Evolutionary conservation across 2,329 filamentous ascomycete species (phyloP).

Genomic region (Didymella arachidicola): DNA sequence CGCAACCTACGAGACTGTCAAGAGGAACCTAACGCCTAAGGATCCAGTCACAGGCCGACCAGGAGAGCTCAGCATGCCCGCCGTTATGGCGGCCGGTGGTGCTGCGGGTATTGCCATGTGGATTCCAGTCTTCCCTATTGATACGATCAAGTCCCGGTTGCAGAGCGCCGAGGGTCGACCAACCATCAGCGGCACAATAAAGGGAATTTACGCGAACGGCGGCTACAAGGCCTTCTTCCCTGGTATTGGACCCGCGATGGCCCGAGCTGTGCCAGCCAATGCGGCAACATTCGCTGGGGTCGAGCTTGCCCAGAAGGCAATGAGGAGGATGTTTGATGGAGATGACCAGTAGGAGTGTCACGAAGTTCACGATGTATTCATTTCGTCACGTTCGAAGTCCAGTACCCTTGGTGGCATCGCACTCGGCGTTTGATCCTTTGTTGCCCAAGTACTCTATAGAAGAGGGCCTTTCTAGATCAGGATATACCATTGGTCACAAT

Average conservation of each 20-base stretch:
- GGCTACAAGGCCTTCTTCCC: constrained; percentile 96
- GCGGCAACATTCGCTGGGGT: constrained; percentile 92
- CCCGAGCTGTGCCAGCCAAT: constrained; percentile 93
- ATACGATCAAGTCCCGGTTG: constrained; percentile 92
- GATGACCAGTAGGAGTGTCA: constrained; percentile 38
- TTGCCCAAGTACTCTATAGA: constrained; percentile 21
- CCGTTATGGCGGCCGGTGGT: constrained; percentile 85
- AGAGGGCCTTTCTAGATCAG: constrained; percentile 22
- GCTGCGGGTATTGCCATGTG: constrained; percentile 97
- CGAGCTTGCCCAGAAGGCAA: constrained; percentile 81
- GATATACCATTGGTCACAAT: constrained; percentile 22
- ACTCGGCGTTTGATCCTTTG: constrained; percentile 31
- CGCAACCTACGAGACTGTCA: constrained; percentile 95
- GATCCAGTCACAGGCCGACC: constrained; percentile 74
- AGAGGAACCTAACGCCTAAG: constrained; percentile 82
- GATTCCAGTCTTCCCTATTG: constrained; percentile 97
- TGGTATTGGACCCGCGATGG: constrained; percentile 89
- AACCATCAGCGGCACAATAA: constrained; percentile 79
- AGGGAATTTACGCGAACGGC: constrained; percentile 81
- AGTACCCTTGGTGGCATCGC: constrained; percentile 32
- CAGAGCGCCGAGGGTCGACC: constrained; percentile 90
- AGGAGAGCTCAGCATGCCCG: constrained; percentile 80
- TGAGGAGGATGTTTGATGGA: constrained; percentile 74
- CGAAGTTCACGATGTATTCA: constrained; percentile 10
- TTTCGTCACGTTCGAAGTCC: constrained; percentile 21